phyloP scores from a whole-genome alignment of 2,329 filamentous ascomycete genomes.

The Bipolaris sorokiniana region DNA sequence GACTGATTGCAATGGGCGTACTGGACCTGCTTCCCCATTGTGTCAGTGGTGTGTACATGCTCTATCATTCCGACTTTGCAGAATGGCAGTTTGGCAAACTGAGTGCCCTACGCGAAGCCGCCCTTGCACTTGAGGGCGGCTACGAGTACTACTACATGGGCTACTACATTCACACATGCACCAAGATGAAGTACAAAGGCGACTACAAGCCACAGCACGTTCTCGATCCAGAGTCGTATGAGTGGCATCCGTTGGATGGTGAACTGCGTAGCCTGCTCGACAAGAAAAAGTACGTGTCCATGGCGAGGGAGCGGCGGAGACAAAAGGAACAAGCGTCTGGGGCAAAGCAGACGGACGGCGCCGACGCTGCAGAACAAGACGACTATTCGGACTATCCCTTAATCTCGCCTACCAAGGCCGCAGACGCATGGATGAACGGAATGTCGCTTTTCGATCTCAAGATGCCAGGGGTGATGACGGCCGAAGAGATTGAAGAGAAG shows the following conservation, averaged over 20 bases:
- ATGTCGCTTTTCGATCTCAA: constrained; percentile 64
- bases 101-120: constrained; percentile 74
- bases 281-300: constrained; percentile 61
- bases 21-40: constrained; percentile 77
- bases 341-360: neutral
- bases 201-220: constrained; percentile 78
- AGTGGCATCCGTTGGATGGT: constrained; percentile 66
- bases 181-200: constrained; percentile 86
- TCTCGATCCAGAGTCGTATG: constrained; percentile 69
- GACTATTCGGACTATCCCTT: constrained; percentile 34
- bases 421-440: constrained; percentile 42
- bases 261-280: constrained; percentile 60
- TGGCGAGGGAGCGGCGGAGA: constrained; percentile 44
- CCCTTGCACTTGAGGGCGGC: constrained; percentile 69
- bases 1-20: constrained; percentile 76
- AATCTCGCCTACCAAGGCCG: constrained; percentile 38
- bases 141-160: constrained; percentile 84
- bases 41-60: constrained; percentile 82
- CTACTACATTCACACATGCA: constrained; percentile 80
- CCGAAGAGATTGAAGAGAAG: constrained; percentile 57
- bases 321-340: constrained; percentile 19
- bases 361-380: constrained; percentile 11
- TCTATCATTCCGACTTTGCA: constrained; percentile 78
- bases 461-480: constrained; percentile 70
- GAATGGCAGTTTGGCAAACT: constrained; percentile 75